phyloP scores from a whole-genome alignment of 257 asterid species.

The Penstemon newberryi region DNA sequence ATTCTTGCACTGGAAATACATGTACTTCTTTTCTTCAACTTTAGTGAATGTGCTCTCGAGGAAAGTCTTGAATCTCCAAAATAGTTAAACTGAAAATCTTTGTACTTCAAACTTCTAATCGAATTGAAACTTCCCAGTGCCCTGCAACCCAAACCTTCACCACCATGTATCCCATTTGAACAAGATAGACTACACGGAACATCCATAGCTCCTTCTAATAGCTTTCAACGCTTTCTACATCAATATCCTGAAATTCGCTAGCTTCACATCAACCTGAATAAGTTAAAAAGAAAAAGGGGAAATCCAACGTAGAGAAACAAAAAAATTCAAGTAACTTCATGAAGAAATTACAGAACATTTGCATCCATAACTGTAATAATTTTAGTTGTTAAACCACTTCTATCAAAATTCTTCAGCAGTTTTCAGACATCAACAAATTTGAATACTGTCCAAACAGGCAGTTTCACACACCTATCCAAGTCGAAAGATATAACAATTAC shows the following conservation, averaged over 20 bases:
- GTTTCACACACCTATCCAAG: neutral
- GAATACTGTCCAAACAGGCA: neutral
- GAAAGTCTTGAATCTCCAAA: conserved; percentile 34
- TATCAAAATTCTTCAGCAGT: conserved; percentile 15
- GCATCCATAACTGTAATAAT: conserved; percentile 7
- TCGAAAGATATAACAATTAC: conserved; percentile 9
- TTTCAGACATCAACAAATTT: neutral
- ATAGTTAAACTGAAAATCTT: conserved; percentile 25
- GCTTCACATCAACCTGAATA: conserved; percentile 33
- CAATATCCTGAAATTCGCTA: conserved; percentile 26
- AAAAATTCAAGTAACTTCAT: conserved; percentile 1
- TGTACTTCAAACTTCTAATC: conserved; percentile 28
- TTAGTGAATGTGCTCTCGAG: conserved; percentile 28
- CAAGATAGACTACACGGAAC: conserved; percentile 42
- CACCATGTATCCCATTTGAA: conserved; percentile 43
- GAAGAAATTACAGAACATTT: neutral
- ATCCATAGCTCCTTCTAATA: conserved; percentile 46
- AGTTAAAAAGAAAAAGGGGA: neutral
- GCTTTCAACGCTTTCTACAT: conserved; percentile 26
- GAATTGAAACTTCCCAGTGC: conserved; percentile 29
- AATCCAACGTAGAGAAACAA: conserved; percentile 9
- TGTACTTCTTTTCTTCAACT: conserved; percentile 37
- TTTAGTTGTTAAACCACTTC: conserved; percentile 12
- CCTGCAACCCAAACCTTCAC: conserved; percentile 38
- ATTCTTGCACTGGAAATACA: conserved; percentile 29